phyloP scores from a whole-genome alignment of 257 asterid species.

The Coffea eugenioides region DNA sequence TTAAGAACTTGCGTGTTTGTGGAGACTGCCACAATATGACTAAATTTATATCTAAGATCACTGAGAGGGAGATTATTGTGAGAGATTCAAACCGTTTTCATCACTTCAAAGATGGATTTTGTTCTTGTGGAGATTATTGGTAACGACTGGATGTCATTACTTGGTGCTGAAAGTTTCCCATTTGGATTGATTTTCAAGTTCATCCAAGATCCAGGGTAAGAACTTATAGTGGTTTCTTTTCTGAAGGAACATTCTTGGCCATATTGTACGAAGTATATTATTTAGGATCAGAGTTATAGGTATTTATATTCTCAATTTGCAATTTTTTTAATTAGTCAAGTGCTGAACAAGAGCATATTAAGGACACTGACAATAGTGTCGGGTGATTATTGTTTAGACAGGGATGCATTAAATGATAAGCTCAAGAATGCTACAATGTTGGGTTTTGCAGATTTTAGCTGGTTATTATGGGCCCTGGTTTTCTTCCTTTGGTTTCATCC shows the following conservation, averaged over 20 bases:
- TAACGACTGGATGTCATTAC: background rate
- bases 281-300: background rate
- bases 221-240: background rate
- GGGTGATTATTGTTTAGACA: background rate
- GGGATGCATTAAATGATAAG: background rate
- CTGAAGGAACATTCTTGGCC: background rate
- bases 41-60: constrained; percentile 14
- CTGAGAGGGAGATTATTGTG: constrained; percentile 16
- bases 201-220: background rate
- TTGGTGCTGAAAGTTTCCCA: background rate
- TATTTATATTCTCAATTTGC: background rate
- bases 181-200: background rate
- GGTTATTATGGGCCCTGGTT: background rate
- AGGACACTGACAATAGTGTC: background rate
- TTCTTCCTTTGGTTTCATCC: background rate
- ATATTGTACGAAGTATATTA: background rate
- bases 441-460: background rate
- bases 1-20: constrained; percentile 17
- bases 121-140: constrained; percentile 23
- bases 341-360: background rate
- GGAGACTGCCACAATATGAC: constrained; percentile 19
- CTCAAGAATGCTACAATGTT: background rate
- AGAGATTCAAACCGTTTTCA: constrained; percentile 21
- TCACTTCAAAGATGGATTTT: constrained; percentile 16
- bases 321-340: background rate